These are phyloP conservation scores for Zymoseptoria pseudotritici DNA, from an alignment of 2,329 filamentous ascomycete species.

Conservation along the genomic window DNA sequence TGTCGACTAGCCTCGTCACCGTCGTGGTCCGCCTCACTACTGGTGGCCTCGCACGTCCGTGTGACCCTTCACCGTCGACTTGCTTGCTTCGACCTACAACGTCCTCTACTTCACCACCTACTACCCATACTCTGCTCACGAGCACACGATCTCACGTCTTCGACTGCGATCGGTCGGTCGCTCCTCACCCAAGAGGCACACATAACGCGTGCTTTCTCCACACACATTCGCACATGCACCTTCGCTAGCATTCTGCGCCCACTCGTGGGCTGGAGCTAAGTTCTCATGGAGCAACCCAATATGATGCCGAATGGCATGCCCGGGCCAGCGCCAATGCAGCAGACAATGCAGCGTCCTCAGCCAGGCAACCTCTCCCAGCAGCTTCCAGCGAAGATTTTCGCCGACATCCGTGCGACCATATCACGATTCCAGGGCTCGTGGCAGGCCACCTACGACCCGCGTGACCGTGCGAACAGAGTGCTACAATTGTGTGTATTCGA, in stretches of 20 bases:
- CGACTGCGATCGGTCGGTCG: not conserved
- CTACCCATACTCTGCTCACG: conserved; percentile 3
- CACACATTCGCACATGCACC: not conserved
- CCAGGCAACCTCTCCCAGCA: conserved; percentile 21
- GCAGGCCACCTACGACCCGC: conserved; percentile 27
- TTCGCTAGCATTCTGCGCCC: not conserved
- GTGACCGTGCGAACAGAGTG: conserved; percentile 22
- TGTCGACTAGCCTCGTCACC: not conserved
- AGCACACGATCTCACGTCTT: not conserved
- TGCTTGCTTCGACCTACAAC: not conserved
- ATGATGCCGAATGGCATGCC: conserved; percentile 14
- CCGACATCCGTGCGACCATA: conserved; percentile 17
- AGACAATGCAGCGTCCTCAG: conserved; percentile 25
- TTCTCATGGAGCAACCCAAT: conserved; percentile 11
- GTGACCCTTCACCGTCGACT: not conserved
- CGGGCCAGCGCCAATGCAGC: not conserved
- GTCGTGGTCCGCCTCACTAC: not conserved
- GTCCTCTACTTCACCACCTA: not conserved
- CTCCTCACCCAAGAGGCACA: not conserved
- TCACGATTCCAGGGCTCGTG: conserved; percentile 21
- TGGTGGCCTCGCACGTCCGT: not conserved
- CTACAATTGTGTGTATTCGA: conserved; percentile 28
- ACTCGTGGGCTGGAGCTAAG: not conserved
- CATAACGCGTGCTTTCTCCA: not conserved
- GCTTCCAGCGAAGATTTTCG: conserved; percentile 21